Conservation (phyloP, 108 stramenopile genomes). For the Cylindrotheca closterium region DNA sequence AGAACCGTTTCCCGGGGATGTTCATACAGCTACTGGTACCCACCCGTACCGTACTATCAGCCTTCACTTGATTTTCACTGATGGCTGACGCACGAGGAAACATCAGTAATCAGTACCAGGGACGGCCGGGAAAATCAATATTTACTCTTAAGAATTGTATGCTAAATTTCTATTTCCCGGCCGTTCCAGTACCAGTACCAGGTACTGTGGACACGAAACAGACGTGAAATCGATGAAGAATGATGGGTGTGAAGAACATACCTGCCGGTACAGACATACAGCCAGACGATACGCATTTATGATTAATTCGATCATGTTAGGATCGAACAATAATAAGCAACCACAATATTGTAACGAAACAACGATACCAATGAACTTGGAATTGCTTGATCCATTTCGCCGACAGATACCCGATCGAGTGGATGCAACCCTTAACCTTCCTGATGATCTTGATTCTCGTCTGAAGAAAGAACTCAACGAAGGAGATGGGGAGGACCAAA, state of each 20-base stretch:
- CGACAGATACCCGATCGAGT: constrained; percentile 78
- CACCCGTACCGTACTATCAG: neutral
- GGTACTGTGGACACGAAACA: too few relatives aligned
- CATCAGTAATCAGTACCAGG: too few relatives aligned
- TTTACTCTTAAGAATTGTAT: too few relatives aligned
- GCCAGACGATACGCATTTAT: neutral
- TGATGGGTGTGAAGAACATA: too few relatives aligned
- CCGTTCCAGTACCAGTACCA: too few relatives aligned
- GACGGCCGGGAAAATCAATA: too few relatives aligned
- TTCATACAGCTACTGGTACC: neutral
- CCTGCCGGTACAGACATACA: too few relatives aligned
- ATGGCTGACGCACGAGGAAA: neutral
- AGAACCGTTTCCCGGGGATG: too few relatives aligned
- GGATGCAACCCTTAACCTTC: constrained; percentile 68
- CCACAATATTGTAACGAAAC: neutral
- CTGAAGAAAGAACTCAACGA: constrained; percentile 8
- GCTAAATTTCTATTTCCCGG: too few relatives aligned
- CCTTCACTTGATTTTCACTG: too few relatives aligned
- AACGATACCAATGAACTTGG: constrained; percentile 67
- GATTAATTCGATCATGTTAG: neutral
- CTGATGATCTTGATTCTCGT: constrained; percentile 45
- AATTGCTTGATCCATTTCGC: constrained; percentile 72
- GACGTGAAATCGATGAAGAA: too few relatives aligned
- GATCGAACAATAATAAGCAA: too few relatives aligned
- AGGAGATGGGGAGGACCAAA: constrained; percentile 40